Base-by-base conservation (phyloP, 2,329 filamentous ascomycete genomes). In the Zelopaecilomyces penicillatus region DNA sequence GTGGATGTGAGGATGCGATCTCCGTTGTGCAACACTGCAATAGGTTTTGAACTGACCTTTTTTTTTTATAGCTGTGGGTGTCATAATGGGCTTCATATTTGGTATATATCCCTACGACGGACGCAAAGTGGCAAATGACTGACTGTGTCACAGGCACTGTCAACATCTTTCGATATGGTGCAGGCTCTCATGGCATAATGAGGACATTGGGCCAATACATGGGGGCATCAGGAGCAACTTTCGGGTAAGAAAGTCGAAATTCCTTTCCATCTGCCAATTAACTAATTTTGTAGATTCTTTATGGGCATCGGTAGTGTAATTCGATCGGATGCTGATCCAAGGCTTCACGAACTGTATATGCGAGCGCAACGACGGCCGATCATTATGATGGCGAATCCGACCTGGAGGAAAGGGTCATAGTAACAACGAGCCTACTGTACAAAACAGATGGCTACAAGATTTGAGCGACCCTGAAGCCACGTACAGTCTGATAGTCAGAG, bases 291-390 rank as follows among this genome's bases (percentile, higher is more conserved):
- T 52, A 83, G 79, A 27, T 96, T 97, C 71, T 98, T 98, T 76
- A 98, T 98, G 93, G 91, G 87, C 46, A 95, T 98, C 56, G 93
- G 93, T 55, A 95, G 88, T 57, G 90, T 95, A 37, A 96, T 98
- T 59, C 85, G 93, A 61, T 90, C 88, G 48, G 93, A 98, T 57
- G 82, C 87, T 52, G 87, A 87, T 37, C 82, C 85, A 33, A 82
- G 86, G 57, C 73, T 83, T 47, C 75, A 81, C 54, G 79, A 89
- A 62, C 80, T 86, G 46, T 95, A 91, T 69, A 77, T 80, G 54
- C 79, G 80, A 63, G 82, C 86, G 41, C 81, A 83, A 54, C 75
- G 84, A 57, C 78, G 80, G 51, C 87, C 90, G 27, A 80, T 91
- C 57, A 80, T 95, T 31, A 48, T 65, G 55, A 60, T 57, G 60